Evolutionary conservation across 2,329 filamentous ascomycete genomes (phyloP).

Genomic region (Canariomyces notabilis): DNA sequence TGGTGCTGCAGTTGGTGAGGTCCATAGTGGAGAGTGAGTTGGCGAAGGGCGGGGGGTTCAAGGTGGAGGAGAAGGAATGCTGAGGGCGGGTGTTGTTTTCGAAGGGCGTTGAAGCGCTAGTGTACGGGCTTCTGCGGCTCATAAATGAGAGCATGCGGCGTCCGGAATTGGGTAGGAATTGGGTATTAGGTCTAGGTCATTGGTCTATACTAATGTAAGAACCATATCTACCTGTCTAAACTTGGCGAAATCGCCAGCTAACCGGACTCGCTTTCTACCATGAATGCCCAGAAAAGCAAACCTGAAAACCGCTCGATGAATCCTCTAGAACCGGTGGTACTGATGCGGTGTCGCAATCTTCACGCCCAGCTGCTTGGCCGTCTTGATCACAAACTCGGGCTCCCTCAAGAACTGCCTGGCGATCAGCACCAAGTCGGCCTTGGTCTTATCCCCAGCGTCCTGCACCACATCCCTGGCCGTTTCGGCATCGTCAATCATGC

Average conservation of each 20-base stretch:
- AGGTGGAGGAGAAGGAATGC: constrained; percentile 2
- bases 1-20: constrained; percentile 51
- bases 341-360: constrained; percentile 69
- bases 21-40: constrained; percentile 51
- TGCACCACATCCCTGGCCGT: constrained; percentile 59
- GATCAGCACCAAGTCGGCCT: constrained; percentile 66
- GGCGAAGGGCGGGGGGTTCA: constrained; percentile 13
- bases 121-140: too few relatives aligned
- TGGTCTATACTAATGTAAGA: too few relatives aligned
- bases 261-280: too few relatives aligned
- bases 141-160: too few relatives aligned
- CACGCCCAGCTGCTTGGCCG: constrained; percentile 67
- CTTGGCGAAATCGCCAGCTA: too few relatives aligned
- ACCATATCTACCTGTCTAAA: too few relatives aligned
- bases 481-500: constrained; percentile 64
- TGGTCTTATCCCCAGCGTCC: constrained; percentile 36
- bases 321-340: constrained; percentile 44
- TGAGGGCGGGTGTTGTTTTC: neutral
- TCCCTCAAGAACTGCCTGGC: constrained; percentile 78
- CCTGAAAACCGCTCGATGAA: too few relatives aligned
- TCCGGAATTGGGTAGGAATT: too few relatives aligned
- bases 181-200: too few relatives aligned
- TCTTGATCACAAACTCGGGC: constrained; percentile 69
- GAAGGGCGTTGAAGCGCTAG: neutral
- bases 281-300: too few relatives aligned